Base-by-base conservation (phyloP, 1,284 basidiomycete species). In the Leccinum griseonigrum region DNA sequence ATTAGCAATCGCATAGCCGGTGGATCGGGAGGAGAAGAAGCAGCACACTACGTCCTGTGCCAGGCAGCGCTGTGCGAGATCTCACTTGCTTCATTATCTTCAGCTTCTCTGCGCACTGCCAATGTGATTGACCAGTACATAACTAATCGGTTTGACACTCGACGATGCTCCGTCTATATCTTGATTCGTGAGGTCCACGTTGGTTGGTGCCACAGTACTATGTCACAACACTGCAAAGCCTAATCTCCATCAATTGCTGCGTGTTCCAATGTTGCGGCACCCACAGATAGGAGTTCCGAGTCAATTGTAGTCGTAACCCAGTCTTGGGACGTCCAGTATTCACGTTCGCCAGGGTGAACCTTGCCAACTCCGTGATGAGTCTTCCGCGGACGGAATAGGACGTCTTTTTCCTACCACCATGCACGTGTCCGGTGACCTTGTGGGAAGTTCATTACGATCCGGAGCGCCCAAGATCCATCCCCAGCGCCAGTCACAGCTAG, bases 41-140 rank as follows among this genome's bases (percentile, higher is more conserved):
- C 18, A 48, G 3, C 9, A 59, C 68, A 71, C 66, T 26, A 56
- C 29, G n/a, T 60, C 52, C 26, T 56, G 3, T 22, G 48, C 43
- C 43, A 48, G 18, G 18, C 43, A 48, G 48, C 29, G 56, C 57
- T 54, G 46, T 53, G 51, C 31, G 8, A 53, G 57, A 56, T 40
- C n/a, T 40, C 38, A 3, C 4, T 40, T 22, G 32, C 16, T 32
- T 60, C 65, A 60, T 59, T 54, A 60, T 62, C 64, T 43, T 43
- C 40, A 43, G n/a, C 40, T 71, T 63, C 59, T 52, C 55, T 40
- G 3, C 64, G 63, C 68, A 73, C 57, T 18, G 71, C 71, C 62
- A 51, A 59, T n/a, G 48, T 10, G 9, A 16, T 54, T 38, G 50
- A 26, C 31, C 26, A 43, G 26, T 5, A 68, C n/a, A 43, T 5